Evolutionary conservation across 108 stramenopile species (phyloP).

Genomic region (Mayamaea pseudoterrestris): DNA sequence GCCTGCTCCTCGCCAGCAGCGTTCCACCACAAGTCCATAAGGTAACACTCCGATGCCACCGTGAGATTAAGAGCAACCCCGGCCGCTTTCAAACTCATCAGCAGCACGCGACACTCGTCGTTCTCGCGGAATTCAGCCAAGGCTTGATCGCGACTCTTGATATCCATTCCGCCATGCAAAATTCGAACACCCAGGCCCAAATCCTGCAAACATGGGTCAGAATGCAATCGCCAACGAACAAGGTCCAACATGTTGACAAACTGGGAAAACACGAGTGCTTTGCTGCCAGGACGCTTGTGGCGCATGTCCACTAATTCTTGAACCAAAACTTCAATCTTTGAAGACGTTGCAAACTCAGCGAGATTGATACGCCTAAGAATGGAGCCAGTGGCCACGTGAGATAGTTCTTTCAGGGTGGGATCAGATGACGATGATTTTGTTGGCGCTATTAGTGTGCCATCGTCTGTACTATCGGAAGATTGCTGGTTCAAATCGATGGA

Average conservation of each 20-base stretch:
- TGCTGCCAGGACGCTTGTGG: conserved; percentile 78
- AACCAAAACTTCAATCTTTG: conserved; percentile 93
- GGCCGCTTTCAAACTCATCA: conserved; percentile 94
- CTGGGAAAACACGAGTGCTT: conserved; percentile 97
- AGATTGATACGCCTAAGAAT: conserved; percentile 91
- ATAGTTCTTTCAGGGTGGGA: conserved; percentile 70
- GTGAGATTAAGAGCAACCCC: conserved; percentile 95
- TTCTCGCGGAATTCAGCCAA: conserved; percentile 83
- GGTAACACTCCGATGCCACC: conserved; percentile 84
- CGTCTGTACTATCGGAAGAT: conserved; percentile 5
- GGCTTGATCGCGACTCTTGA: conserved; percentile 73
- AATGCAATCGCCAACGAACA: conserved; percentile 84
- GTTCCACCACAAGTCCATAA: conserved; percentile 92
- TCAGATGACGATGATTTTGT: conserved; percentile 8
- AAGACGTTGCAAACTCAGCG: conserved; percentile 87
- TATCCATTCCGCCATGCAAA: conserved; percentile 88
- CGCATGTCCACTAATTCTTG: conserved; percentile 85
- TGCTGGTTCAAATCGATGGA: conserved; percentile 68
- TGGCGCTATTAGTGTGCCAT: conserved; percentile 3
- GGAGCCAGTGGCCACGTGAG: conserved; percentile 61
- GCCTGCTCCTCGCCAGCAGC: conserved; percentile 97
- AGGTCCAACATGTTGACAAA: conserved; percentile 98
- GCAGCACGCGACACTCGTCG: conserved; percentile 69
- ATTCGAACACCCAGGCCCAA: conserved; percentile 69
- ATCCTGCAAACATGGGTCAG: conserved; percentile 66